phyloP scores from a whole-genome alignment of 225 moss, liverwort and hornwort species.

The Marchantia paleacea region DNA sequence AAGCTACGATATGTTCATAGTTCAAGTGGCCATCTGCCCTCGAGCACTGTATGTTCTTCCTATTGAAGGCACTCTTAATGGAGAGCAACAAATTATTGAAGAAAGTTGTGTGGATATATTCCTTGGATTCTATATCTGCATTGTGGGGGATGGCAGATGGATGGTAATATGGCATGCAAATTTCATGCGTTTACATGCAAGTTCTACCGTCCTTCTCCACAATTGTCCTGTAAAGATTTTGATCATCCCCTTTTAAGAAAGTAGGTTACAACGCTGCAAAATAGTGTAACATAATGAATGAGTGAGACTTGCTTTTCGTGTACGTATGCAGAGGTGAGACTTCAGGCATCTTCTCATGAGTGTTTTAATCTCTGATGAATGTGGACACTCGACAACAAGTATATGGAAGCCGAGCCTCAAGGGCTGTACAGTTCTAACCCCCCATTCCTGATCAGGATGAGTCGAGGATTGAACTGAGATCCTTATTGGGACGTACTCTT shows the following conservation, averaged over 20 bases:
- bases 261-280: background rate
- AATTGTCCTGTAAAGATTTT: conserved; percentile 1
- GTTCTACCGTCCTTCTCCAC: conserved; percentile 2
- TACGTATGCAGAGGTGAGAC: conserved; percentile 4
- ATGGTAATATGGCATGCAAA: background rate
- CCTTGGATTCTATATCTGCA: background rate
- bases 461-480: background rate
- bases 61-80: background rate
- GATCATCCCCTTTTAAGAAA: background rate
- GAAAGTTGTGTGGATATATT: background rate
- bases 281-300: conserved; percentile 6
- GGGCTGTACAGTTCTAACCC: background rate
- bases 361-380: conserved; percentile 10
- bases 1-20: no score
- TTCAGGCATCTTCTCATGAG: conserved; percentile 10
- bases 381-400: conserved; percentile 1
- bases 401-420: background rate
- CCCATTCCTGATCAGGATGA: background rate
- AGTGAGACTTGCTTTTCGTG: conserved; percentile 14
- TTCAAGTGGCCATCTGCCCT: background rate
- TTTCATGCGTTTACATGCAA: background rate
- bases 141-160: background rate
- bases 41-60: background rate
- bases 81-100: background rate
- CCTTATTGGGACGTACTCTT: background rate